Base-by-base conservation (phyloP, 441 rosid species). In the Adansonia grandidieri region DNA sequence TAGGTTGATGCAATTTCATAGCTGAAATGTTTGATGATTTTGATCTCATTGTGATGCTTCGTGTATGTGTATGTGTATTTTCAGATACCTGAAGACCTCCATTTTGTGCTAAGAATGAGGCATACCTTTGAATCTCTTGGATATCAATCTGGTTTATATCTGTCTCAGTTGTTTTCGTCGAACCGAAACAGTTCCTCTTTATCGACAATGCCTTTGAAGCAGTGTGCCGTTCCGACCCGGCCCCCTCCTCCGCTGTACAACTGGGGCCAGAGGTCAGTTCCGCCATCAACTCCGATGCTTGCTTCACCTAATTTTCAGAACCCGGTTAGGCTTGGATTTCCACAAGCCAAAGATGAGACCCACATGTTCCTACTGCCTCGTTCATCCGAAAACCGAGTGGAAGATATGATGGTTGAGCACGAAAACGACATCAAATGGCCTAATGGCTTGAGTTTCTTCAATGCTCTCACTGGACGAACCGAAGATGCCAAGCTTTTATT, bases 61-160 rank as follows among this genome's bases (percentile, higher is more conserved):
- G 4, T 51, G 17, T 28, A 28, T 28, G 32, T 28, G 32, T 28
- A 28, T 28, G 19, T 78, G 3, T 58, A 54, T 69, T 48, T 56
- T 70, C 87, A 96, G 98, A 90, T 96, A 68, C 88, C 91, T 17
- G 99, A 96, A 87, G 99, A 96, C 79, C 97, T 96, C 65, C 98
- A 92, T 88, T 92, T 96, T 86, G 98, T 96, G 88, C 83, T 96
- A 68, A 86, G 97, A 82, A 94, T 94, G 98, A 92, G 99, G 85
- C 98, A 90, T 66, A 85, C 93, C 64, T 94, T 94, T 78, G 99
- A 96, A 82, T 91, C 99, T 10, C 88, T 96, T 1, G 98, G 97
- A 48, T 94, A 92, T 81, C 93, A 93, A 75, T 94, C 98, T 44
- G 93, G 97, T 63, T 91, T 91, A 80, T 94, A 94, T 80, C 94